phyloP scores from a whole-genome alignment of 352 stramenopile species.

The Globisporangium sylvaticum region DNA sequence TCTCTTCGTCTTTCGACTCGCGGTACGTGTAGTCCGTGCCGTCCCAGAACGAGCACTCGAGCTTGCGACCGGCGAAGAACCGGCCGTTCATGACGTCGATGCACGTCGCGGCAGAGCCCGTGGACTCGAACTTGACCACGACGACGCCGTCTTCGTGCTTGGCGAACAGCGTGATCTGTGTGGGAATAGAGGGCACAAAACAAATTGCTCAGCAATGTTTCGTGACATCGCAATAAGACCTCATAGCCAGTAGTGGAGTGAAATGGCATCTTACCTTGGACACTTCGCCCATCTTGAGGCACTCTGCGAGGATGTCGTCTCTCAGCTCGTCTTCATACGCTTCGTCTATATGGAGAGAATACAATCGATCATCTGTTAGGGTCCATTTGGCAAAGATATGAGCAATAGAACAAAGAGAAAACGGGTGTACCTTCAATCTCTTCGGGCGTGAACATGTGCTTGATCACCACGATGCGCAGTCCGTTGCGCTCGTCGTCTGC shows the following conservation, averaged over 20 bases:
- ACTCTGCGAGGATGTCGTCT: slow-evolving; percentile 78
- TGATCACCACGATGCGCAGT: slow-evolving; percentile 95
- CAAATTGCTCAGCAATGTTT: not conserved
- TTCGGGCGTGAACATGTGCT: slow-evolving; percentile 92
- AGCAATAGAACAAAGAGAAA: not conserved
- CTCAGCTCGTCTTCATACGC: slow-evolving; percentile 70
- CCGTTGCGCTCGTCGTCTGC: slow-evolving; percentile 89
- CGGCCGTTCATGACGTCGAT: slow-evolving; percentile 88
- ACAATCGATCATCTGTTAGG: not conserved
- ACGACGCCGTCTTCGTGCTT: slow-evolving; percentile 91
- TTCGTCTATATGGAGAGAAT: slow-evolving; percentile 34
- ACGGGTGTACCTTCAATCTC: slow-evolving; percentile 68
- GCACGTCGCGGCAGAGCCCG: slow-evolving; percentile 80
- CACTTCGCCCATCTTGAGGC: slow-evolving; percentile 84
- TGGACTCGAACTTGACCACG: slow-evolving; percentile 92
- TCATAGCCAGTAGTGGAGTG: too few species aligned
- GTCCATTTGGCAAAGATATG: not conserved
- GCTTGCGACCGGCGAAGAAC: slow-evolving; percentile 83
- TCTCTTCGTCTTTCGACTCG: slow-evolving; percentile 72
- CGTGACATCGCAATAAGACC: not conserved
- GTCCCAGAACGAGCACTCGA: slow-evolving; percentile 93
- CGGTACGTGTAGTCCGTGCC: slow-evolving; percentile 92
- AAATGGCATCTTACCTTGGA: slow-evolving; percentile 45
- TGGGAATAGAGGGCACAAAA: slow-evolving; percentile 30
- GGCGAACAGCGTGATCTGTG: slow-evolving; percentile 94